These are phyloP conservation scores for Zygoascus meyerae DNA, from an alignment of 1,139 yeast species.

Conservation along the genomic window DNA sequence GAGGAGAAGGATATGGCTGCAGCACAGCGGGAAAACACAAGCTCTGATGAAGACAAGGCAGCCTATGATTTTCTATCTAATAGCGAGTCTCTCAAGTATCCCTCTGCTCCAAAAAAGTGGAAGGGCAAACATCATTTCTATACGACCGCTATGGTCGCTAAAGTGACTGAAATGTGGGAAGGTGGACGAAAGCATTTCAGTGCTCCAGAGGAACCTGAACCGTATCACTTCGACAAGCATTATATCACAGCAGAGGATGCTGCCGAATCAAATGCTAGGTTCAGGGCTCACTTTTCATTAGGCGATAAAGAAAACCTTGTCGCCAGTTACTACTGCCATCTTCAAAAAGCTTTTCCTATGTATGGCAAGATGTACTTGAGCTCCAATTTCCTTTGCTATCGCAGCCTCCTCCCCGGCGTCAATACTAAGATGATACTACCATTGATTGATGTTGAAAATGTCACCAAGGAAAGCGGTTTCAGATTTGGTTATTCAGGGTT, in stretches of 20 bases:
- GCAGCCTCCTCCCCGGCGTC: slow-evolving; percentile 75
- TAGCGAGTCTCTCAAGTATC: slow-evolving; percentile 12
- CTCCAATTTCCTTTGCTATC: slow-evolving; percentile 59
- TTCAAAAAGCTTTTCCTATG: slow-evolving; percentile 65
- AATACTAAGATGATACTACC: slow-evolving; percentile 84
- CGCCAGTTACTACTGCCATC: slow-evolving; percentile 67
- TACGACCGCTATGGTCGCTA: slow-evolving; percentile 24
- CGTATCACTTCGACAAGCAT: slow-evolving; percentile 13
- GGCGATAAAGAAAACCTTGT: slow-evolving; percentile 47
- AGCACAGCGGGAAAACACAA: neutral
- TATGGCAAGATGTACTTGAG: slow-evolving; percentile 82
- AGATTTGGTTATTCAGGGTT: slow-evolving; percentile 65
- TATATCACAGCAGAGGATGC: slow-evolving; percentile 45
- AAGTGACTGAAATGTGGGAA: slow-evolving; percentile 55
- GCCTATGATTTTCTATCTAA: slow-evolving; percentile 16
- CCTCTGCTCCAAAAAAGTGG: neutral
- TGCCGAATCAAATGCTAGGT: slow-evolving; percentile 46
- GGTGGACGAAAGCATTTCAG: slow-evolving; percentile 60
- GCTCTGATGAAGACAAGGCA: slow-evolving; percentile 9
- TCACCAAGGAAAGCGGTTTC: slow-evolving; percentile 59
- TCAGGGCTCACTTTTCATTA: slow-evolving; percentile 61
- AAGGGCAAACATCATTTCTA: slow-evolving; percentile 10
- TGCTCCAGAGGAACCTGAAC: slow-evolving; percentile 24
- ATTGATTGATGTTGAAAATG: slow-evolving; percentile 59
- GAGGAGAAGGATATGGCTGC: neutral